phyloP scores from a whole-genome alignment of 1,284 basidiomycete species.

The Fistulina hepatica region DNA sequence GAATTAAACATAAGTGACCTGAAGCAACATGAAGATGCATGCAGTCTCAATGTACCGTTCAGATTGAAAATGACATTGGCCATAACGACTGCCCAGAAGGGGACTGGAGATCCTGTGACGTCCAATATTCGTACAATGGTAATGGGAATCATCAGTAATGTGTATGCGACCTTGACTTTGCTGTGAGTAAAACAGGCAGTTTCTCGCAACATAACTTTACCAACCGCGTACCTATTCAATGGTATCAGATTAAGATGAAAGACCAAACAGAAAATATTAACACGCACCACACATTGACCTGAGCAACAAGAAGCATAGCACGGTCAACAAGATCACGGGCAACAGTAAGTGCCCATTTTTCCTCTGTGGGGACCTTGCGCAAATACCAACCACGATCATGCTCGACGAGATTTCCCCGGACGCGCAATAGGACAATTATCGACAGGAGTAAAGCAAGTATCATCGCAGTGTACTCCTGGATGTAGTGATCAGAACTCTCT shows the following conservation, averaged over 20 bases:
- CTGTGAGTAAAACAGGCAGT: background rate
- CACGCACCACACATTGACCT: conserved; percentile 26
- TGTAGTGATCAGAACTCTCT: background rate
- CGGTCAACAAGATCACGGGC: conserved; percentile 27
- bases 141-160: conserved; percentile 26
- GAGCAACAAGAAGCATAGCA: conserved; percentile 24
- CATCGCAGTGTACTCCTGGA: conserved; percentile 28
- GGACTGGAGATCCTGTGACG: conserved; percentile 20
- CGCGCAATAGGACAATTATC: conserved; percentile 25
- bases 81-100: conserved; percentile 19
- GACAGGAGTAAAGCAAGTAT: conserved; percentile 27
- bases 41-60: too few species aligned
- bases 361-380: conserved; percentile 23
- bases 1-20: background rate
- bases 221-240: conserved; percentile 15
- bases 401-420: conserved; percentile 28
- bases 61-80: conserved; percentile 30
- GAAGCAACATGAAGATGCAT: background rate
- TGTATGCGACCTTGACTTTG: conserved; percentile 26
- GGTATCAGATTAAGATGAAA: background rate
- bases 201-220: background rate
- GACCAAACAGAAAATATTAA: background rate
- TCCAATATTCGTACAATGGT: conserved; percentile 25
- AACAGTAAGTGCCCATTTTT: conserved; percentile 27
- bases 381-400: conserved; percentile 24